Evolutionary conservation across 306 rosid genomes (phyloP), one percentile per base, ranked within the genome.

Genomic region (Pterocarpus macrocarpus): DNA sequence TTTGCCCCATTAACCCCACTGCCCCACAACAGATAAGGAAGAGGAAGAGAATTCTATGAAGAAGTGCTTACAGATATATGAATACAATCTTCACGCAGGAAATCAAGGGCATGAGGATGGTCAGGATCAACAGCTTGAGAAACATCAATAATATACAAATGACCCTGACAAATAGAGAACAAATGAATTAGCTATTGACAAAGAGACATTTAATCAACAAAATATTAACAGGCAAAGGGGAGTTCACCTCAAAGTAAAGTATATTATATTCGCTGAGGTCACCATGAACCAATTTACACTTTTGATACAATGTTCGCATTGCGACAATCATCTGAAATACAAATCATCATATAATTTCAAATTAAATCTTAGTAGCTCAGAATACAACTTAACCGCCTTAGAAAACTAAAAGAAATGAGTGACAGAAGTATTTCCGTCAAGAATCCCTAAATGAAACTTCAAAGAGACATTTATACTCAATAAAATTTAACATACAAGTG

Each of bases 61-160:
- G 6, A 69, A 70, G 69, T 71, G 66, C 97, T 73, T 76, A 94
- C 98, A 4, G 97, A 95, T 69, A 95, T 71, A 75, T 92, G 97
- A 55, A 88, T 82, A 67, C 92, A 91, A 80, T 95, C 98, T 82
- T 90, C 90, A 55, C 95, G 94, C 53, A 92, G 90, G 80, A 95
- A 92, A 80, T 88, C 94, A 55, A 92, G 90, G 78, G 98, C 92
- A 65, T 80, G 94, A 56, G 98, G 97, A 83, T 95, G 94, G 69
- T 95, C 97, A 53, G 89, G 95, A 75, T 95, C 97, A 83, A 95
- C 98, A 9, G 97, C 62, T 92, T 92, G 98, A 84, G 98, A 95
- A 84, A 92, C 98, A 77, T 95, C 97, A 10, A 95, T 95, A 57
- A 95, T 86, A 86, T 92, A 88, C 82, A 91, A 85, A 85, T 91